Evolutionary conservation across 129 eudicot genomes (phyloP).

Genomic region (Flaveria linearis): DNA sequence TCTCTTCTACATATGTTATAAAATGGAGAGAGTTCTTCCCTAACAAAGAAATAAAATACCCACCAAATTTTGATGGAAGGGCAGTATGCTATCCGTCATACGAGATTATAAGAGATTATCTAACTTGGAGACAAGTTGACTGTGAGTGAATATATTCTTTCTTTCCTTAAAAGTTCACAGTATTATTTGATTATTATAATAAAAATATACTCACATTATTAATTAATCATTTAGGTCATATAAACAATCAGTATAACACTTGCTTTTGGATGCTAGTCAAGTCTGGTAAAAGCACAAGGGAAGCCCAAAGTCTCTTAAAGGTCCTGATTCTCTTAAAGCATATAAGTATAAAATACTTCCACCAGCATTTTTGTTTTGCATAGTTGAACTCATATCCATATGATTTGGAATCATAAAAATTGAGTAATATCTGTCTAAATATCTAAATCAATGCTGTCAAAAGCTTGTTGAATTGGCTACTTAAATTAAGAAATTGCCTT

Average conservation of each 20-base stretch:
- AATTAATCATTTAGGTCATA: constrained; percentile 60
- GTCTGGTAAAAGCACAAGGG: constrained; percentile 76
- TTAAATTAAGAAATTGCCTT: background rate
- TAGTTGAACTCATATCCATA: background rate
- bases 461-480: background rate
- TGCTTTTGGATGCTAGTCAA: constrained; percentile 97
- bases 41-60: constrained; percentile 53
- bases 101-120: constrained; percentile 73
- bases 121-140: constrained; percentile 99
- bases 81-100: constrained; percentile 86
- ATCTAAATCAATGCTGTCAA: background rate
- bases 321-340: constrained; percentile 33
- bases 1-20: constrained; percentile 66
- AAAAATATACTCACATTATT: background rate
- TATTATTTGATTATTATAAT: background rate
- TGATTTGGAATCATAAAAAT: background rate
- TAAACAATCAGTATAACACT: constrained; percentile 95
- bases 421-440: background rate
- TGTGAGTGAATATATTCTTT: constrained; percentile 49
- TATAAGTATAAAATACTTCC: background rate
- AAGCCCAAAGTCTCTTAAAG: constrained; percentile 76
- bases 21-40: constrained; percentile 76
- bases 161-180: background rate
- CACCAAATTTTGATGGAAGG: constrained; percentile 92
- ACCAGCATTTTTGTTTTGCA: background rate